phyloP scores from a whole-genome alignment of 202 grass and related monocot genomes.

The Schoenoplectus tabernaemontani region DNA sequence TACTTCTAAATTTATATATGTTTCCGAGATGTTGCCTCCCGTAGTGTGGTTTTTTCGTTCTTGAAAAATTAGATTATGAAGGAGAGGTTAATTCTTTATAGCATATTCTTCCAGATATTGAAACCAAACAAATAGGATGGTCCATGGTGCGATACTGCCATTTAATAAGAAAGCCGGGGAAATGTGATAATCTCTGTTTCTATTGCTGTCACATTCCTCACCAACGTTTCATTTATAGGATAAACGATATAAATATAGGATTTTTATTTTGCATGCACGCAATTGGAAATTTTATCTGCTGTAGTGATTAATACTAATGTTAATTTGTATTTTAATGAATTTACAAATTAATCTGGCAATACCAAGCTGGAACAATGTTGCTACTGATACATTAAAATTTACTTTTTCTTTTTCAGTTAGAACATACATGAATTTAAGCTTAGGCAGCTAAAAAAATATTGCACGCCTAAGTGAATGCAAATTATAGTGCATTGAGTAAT shows the following conservation, averaged over 20 bases:
- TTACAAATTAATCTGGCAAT: background rate
- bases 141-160: background rate
- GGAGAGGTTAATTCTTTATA: background rate
- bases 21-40: background rate
- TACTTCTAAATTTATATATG: background rate
- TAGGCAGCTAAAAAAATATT: background rate
- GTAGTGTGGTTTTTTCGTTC: background rate
- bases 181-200: background rate
- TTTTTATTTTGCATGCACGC: background rate
- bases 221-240: background rate
- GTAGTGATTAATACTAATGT: background rate
- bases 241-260: background rate
- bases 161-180: background rate
- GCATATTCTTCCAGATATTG: background rate
- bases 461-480: background rate
- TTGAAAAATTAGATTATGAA: background rate
- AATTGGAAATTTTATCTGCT: background rate
- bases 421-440: background rate
- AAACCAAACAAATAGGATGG: background rate
- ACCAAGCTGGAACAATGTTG: background rate
- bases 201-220: background rate
- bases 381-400: background rate
- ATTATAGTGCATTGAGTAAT: background rate
- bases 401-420: background rate
- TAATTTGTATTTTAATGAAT: background rate